phyloP scores from a whole-genome alignment of 768 basidiomycete genomes.

The Phanerodontia chrysosporium region DNA sequence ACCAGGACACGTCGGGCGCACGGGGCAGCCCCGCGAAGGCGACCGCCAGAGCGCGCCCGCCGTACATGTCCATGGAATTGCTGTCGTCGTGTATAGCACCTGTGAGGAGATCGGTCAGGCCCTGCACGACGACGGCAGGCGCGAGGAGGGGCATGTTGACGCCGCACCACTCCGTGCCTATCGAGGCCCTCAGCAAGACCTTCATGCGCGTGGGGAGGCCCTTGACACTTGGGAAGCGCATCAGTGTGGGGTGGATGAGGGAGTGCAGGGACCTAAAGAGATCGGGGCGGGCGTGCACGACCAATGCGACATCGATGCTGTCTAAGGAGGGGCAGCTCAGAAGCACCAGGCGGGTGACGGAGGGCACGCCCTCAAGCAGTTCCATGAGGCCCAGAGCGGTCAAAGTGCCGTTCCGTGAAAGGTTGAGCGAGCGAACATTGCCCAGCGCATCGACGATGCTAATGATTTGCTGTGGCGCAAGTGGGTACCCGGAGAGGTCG shows the following conservation, averaged over 20 bases:
- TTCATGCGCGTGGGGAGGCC: background rate
- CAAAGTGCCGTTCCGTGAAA: conserved; percentile 27
- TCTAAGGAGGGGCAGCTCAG: conserved; percentile 25
- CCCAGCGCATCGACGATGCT: conserved; percentile 10
- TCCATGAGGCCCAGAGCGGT: conserved; percentile 19
- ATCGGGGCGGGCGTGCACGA: conserved; percentile 23
- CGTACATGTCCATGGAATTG: background rate
- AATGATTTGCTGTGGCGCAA: conserved; percentile 24
- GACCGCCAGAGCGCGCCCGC: background rate
- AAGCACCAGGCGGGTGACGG: conserved; percentile 23
- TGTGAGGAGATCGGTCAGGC: conserved; percentile 7
- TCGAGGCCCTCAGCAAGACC: background rate
- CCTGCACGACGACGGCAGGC: conserved; percentile 24
- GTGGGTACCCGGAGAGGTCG: conserved; percentile 24
- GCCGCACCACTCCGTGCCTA: background rate
- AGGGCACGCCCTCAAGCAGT: conserved; percentile 19
- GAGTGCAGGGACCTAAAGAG: conserved; percentile 27
- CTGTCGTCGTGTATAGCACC: conserved; percentile 3
- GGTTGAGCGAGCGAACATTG: conserved; percentile 19
- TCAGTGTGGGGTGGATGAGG: conserved; percentile 23
- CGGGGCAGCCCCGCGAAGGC: conserved; percentile 17
- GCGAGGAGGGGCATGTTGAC: conserved; percentile 24
- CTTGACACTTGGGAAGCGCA: conserved; percentile 1
- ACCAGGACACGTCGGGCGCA: conserved; percentile 15
- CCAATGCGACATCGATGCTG: conserved; percentile 15